Conservation (phyloP, 805 yeast genomes). For the Zygotorulaspora chibaensis region DNA sequence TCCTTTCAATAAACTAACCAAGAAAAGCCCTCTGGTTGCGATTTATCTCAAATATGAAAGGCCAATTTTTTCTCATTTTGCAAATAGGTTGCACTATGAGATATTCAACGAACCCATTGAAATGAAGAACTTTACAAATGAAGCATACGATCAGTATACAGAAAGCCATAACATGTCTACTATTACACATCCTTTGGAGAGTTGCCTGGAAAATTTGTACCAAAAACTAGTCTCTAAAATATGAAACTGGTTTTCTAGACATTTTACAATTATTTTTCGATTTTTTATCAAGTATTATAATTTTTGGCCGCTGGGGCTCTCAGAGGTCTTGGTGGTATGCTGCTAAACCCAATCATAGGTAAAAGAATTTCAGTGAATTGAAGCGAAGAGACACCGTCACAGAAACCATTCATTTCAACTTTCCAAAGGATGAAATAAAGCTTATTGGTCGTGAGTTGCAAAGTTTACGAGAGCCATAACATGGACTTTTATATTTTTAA, state of each 20-base stretch:
- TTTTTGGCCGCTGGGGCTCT: conserved; percentile 57
- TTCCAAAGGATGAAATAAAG: conserved; percentile 31
- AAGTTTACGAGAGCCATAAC: conserved; percentile 46
- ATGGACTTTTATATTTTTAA: conserved; percentile 48
- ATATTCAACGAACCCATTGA: conserved; percentile 32
- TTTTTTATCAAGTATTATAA: conserved; percentile 18
- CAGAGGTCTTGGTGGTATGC: conserved; percentile 56
- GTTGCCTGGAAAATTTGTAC: conserved; percentile 31
- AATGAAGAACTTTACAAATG: conserved; percentile 19
- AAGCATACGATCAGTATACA: conserved; percentile 22
- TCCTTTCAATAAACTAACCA: conserved; percentile 30
- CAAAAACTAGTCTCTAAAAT: conserved; percentile 21
- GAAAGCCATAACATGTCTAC: conserved; percentile 17
- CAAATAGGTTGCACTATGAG: conserved; percentile 31
- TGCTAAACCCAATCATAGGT: conserved; percentile 43
- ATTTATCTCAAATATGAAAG: conserved; percentile 28
- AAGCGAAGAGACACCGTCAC: conserved; percentile 52
- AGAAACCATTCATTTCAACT: conserved; percentile 36
- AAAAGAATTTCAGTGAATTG: conserved; percentile 51
- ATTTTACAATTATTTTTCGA: neutral
- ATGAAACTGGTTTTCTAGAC: neutral
- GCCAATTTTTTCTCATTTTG: conserved; percentile 31
- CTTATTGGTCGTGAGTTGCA: conserved; percentile 40
- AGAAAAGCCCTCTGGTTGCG: conserved; percentile 27
- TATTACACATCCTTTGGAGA: conserved; percentile 25